These are phyloP conservation scores for Pontederia paniculata DNA, from an alignment of 176 grass and related monocot genomes.

Conservation along the genomic window DNA sequence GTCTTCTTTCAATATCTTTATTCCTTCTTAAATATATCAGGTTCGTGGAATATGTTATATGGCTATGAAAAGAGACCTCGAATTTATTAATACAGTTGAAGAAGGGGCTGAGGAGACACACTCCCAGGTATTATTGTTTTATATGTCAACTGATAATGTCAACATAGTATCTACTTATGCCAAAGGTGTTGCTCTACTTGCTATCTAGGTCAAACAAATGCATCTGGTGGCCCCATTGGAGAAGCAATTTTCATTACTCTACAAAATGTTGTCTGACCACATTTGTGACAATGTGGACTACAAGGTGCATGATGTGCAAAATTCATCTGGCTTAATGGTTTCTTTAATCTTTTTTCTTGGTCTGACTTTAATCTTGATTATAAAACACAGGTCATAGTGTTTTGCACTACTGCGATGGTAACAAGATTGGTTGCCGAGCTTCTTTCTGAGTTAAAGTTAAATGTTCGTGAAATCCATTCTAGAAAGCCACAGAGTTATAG, in stretches of 20 bases:
- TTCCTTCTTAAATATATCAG: slow-evolving; percentile 26
- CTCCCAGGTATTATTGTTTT: slow-evolving; percentile 44
- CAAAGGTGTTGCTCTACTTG: not conserved
- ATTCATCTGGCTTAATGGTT: not conserved
- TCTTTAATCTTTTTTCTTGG: slow-evolving; percentile 1
- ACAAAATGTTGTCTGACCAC: slow-evolving; percentile 52
- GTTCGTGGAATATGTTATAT: slow-evolving; percentile 66
- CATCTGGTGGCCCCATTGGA: slow-evolving; percentile 56
- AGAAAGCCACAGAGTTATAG: slow-evolving; percentile 64
- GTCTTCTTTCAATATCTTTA: slow-evolving; percentile 11
- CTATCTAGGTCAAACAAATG: slow-evolving; percentile 65
- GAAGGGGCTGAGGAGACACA: slow-evolving; percentile 89
- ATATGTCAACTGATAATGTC: no score
- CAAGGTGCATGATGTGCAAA: slow-evolving; percentile 43
- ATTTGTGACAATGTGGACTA: slow-evolving; percentile 63
- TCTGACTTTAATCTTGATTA: slow-evolving; percentile 11
- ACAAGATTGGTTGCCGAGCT: slow-evolving; percentile 71
- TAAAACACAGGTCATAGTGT: slow-evolving; percentile 68
- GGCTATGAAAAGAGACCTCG: slow-evolving; percentile 68
- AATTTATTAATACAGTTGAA: slow-evolving; percentile 84
- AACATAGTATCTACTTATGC: not conserved
- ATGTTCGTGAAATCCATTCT: slow-evolving; percentile 89
- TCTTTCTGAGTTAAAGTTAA: slow-evolving; percentile 57
- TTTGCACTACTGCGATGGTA: slow-evolving; percentile 94
- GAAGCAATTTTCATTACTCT: slow-evolving; percentile 61